Evolutionary conservation across 106 monocot genomes (phyloP).

Genomic region (Dioscorea alata): DNA sequence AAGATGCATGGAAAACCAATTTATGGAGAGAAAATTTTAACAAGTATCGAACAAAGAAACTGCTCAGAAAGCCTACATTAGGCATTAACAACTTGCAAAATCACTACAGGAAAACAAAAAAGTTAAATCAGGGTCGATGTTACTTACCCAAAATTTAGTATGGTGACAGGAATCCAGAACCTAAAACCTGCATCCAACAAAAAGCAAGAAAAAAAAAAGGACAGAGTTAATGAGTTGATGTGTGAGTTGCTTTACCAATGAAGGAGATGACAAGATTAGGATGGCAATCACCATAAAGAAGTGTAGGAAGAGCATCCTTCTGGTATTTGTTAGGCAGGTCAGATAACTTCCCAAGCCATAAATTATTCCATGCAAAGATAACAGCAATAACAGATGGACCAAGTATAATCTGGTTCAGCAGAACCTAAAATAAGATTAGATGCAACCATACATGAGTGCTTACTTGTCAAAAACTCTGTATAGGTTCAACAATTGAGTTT

Average conservation of each 20-base stretch:
- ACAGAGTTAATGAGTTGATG: constrained; percentile 1
- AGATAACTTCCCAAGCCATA: constrained; percentile 74
- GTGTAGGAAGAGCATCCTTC: constrained; percentile 89
- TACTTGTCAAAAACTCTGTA: background rate
- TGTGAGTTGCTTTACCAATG: background rate
- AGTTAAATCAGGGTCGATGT: too few species aligned
- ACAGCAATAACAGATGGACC: constrained; percentile 98
- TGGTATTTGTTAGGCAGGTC: constrained; percentile 73
- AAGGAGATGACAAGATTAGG: background rate
- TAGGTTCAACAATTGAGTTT: background rate
- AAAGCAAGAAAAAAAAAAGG: constrained; percentile 5
- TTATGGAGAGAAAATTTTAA: too few species aligned
- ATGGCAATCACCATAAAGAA: constrained; percentile 57
- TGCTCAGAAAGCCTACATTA: too few species aligned
- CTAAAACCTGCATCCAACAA: constrained; percentile 63
- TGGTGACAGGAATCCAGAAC: constrained; percentile 91
- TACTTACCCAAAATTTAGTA: constrained; percentile 75
- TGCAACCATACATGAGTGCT: background rate
- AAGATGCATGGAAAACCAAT: background rate
- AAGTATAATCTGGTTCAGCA: constrained; percentile 88
- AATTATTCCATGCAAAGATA: constrained; percentile 93
- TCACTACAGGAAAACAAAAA: too few species aligned
- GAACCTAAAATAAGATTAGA: constrained; percentile 44
- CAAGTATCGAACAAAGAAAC: too few species aligned
- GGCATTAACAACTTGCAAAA: too few species aligned